phyloP scores from a whole-genome alignment of 345 rosid species.

The Melaleuca quinquenervia region DNA sequence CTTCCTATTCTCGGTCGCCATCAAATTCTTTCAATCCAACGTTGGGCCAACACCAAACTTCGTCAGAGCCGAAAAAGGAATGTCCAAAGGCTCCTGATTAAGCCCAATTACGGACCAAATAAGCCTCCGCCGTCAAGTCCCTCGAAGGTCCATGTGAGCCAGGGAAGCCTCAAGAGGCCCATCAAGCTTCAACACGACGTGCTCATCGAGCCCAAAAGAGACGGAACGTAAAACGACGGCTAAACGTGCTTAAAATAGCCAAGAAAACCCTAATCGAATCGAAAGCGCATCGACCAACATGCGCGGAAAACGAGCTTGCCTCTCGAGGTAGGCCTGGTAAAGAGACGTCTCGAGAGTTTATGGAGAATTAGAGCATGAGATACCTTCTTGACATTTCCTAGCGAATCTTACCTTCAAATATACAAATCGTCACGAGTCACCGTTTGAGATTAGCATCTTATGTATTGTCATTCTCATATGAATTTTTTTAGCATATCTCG shows the following conservation, averaged over 20 bases:
- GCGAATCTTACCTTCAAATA: neutral
- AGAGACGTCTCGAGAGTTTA: neutral
- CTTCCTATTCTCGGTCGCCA: neutral
- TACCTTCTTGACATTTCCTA: neutral
- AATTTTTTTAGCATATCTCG: neutral
- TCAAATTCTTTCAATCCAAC: neutral
- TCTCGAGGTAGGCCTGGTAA: neutral
- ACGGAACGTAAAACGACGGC: neutral
- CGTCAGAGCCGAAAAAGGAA: neutral
- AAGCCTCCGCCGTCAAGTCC: neutral
- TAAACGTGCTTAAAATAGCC: neutral
- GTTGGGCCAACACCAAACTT: neutral
- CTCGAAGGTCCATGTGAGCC: neutral
- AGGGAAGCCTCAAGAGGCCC: neutral
- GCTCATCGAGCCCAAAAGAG: neutral
- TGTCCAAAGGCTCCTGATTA: neutral
- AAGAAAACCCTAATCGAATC: neutral
- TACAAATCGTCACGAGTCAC: neutral
- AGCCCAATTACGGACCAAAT: neutral
- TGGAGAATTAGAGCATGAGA: neutral
- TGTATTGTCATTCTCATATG: neutral
- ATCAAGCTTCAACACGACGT: neutral
- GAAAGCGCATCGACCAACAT: neutral
- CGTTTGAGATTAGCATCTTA: neutral
- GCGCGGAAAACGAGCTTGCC: neutral